These are phyloP conservation scores for Globisporangium rhizosaccharum DNA, from an alignment of 352 stramenopile genomes.

Conservation along the genomic window DNA sequence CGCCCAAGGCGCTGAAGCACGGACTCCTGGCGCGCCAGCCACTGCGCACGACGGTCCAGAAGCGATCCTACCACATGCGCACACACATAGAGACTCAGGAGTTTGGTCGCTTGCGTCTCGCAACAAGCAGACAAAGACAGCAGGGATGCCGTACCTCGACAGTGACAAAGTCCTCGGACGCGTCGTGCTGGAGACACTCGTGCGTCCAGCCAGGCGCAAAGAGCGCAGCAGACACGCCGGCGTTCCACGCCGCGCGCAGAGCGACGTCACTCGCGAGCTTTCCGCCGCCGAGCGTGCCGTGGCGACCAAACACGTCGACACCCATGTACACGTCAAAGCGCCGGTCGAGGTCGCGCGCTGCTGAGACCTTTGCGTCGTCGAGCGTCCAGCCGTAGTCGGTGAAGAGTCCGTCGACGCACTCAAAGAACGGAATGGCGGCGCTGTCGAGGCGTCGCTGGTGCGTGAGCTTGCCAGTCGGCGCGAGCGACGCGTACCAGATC, in stretches of 20 bases:
- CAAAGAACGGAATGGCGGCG: slow-evolving; percentile 35
- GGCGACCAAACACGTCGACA: slow-evolving; percentile 43
- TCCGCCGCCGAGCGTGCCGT: slow-evolving; percentile 29
- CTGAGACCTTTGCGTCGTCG: slow-evolving; percentile 36
- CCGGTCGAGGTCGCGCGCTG: slow-evolving; percentile 32
- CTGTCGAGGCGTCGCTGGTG: slow-evolving; percentile 35
- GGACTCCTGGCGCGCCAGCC: slow-evolving; percentile 30
- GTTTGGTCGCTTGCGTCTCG: not conserved
- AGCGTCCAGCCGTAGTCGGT: slow-evolving; percentile 42
- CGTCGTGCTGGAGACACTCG: slow-evolving; percentile 30
- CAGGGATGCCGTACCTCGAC: slow-evolving; percentile 11
- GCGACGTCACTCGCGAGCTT: slow-evolving; percentile 28
- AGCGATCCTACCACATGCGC: slow-evolving; percentile 13
- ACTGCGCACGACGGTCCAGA: slow-evolving; percentile 23
- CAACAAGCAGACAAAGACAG: not conserved
- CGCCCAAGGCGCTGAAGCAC: slow-evolving; percentile 30
- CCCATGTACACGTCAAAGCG: slow-evolving; percentile 60
- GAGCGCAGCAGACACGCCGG: slow-evolving; percentile 30
- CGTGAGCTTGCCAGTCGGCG: slow-evolving; percentile 23
- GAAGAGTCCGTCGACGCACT: slow-evolving; percentile 41
- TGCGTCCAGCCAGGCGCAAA: slow-evolving; percentile 35
- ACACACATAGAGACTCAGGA: not conserved
- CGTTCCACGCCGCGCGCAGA: slow-evolving; percentile 29
- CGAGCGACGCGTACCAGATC: slow-evolving; percentile 50
- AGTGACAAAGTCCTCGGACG: slow-evolving; percentile 18